phyloP scores from a whole-genome alignment of 78 protist genomes.

The slime mould (Dictyostelium discoideum) region dicty_2.7 NC_007091.3:2309501-2310000 shows the following conservation, averaged over 20 bases:
- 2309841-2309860: not conserved
- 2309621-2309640: not conserved
- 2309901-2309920: constrained; percentile 24
- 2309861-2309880: not conserved
- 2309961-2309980: not conserved
- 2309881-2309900: not conserved
- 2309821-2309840: not conserved
- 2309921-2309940: constrained; percentile 33
- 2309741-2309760: constrained; percentile 21
- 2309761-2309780: constrained; percentile 27
- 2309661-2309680: not conserved
- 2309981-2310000: not conserved
- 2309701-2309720: constrained; percentile 1
- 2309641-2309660: not conserved
- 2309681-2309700: constrained; percentile 24
- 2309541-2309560: constrained; percentile 26
- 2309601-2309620: constrained; percentile 12
- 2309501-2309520: too few relatives aligned
- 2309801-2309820: constrained; percentile 9
- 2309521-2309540: not conserved
- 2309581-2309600: constrained; percentile 27
- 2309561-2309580: constrained; percentile 1
- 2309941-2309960: not conserved
- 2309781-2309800: not conserved
- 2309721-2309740: constrained; percentile 25